Base-by-base conservation (phyloP, 169 alveolate species). In the Condylostoma magnum region DNA sequence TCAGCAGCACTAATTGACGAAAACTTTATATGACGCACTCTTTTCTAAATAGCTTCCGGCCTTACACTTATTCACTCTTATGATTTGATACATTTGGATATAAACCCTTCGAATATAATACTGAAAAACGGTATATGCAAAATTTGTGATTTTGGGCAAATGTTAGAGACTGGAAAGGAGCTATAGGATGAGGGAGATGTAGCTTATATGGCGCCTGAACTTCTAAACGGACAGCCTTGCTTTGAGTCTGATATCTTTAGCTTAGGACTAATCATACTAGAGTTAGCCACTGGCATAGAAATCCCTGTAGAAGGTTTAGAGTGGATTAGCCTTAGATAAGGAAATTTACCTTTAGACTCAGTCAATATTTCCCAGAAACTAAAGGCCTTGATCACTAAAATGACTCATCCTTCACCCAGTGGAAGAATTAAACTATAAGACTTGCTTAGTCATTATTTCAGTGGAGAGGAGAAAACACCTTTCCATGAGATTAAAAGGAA, bases 61-160 rank as follows among this genome's bases (percentile, higher is more conserved):
- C 25, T 79, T 0, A 52, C 65, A 34, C 71, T 57, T 15, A 65
- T 79, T 0, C 79, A 79, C 41, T 53, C 48, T 47, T 48, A 37
- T 2, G 76, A 68, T 6, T 53, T 58, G 30, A 56, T 69, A 1
- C 87, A 80, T 41, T 27, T 74, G n/a, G 87, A 80, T 53, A 57
- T 80, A 8, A 80, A 80, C 30, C 87, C 87, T 25, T 79, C 84
- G 28, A 80, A 80, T 52, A 51, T 68, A 22, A 57, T 80, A 34
- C 55, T 80, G 20, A 30, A 10, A 31, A 67, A n/a, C n/a, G 66
- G 68, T 18, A 56, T 5, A 6, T 36, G 73, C 18, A 76, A 74
- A 43, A 54, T 80, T 0, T 72, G 79, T 12, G 87, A 80, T 34
- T 74, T 80, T 53, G 87, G 87, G 5, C 58, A 51, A 8, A 77